Percentiles rank a stretch among this genome's conserved stretches.
These are phyloP conservation scores for Candida vartiovaarae DNA, from an alignment of 805 yeast species.

Conservation along the genomic window DNA sequence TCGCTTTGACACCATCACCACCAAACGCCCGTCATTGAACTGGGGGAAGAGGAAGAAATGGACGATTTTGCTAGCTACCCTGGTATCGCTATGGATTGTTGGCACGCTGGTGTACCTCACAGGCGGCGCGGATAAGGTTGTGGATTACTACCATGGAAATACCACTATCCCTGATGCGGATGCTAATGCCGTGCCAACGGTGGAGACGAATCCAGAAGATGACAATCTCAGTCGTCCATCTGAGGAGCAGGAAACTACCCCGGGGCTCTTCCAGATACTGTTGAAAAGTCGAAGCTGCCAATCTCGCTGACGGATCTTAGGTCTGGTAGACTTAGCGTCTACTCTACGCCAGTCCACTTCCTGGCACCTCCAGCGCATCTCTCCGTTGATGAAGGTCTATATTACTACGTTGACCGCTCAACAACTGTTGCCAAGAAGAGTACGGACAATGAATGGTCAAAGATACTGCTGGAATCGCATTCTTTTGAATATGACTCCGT, in stretches of 20 bases:
- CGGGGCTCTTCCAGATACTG: neutral
- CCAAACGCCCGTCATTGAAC: too few relatives aligned
- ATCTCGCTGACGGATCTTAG: conserved; percentile 18
- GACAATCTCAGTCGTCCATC: neutral
- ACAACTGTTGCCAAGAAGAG: conserved; percentile 12
- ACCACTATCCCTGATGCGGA: conserved; percentile 4
- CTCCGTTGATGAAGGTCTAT: conserved; percentile 20
- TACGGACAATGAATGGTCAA: conserved; percentile 6
- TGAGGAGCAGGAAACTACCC: neutral
- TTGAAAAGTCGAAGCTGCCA: conserved; percentile 1
- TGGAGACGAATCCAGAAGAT: conserved; percentile 1
- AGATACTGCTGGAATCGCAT: conserved; percentile 2
- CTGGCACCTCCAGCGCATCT: conserved; percentile 10
- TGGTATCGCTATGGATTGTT: conserved; percentile 11
- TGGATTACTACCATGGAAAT: conserved; percentile 19
- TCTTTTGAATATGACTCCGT: conserved; percentile 7
- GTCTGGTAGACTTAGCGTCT: conserved; percentile 12
- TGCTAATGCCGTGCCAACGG: conserved; percentile 1
- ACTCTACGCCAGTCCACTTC: conserved; percentile 9
- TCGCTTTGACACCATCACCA: conserved; percentile 13
- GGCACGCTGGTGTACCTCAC: conserved; percentile 12
- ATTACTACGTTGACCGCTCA: conserved; percentile 7
- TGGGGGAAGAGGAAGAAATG: conserved; percentile 10
- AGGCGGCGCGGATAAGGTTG: conserved; percentile 10
- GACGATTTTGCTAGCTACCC: conserved; percentile 4